These are phyloP conservation scores for Talaromyces thailandensis DNA, from an alignment of 495 filamentous ascomycete species.

Conservation along the genomic window DNA sequence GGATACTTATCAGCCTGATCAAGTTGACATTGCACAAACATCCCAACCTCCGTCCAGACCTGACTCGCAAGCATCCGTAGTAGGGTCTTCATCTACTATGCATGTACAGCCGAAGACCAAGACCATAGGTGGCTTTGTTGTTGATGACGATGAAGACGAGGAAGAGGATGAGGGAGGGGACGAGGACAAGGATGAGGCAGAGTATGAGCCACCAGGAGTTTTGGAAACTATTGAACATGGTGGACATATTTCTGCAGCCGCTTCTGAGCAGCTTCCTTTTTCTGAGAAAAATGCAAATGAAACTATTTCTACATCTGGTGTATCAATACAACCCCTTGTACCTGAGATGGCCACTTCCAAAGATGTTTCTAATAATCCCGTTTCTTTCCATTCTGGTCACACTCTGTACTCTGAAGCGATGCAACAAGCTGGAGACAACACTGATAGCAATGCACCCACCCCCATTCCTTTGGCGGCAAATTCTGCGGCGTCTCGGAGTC, in stretches of 20 bases:
- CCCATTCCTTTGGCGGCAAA: constrained; percentile 29
- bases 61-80: constrained; percentile 31
- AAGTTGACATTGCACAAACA: constrained; percentile 5
- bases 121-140: constrained; percentile 72
- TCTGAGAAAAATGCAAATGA: constrained; percentile 48
- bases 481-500: constrained; percentile 36
- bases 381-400: constrained; percentile 34
- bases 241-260: constrained; percentile 36
- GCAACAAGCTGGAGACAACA: constrained; percentile 20
- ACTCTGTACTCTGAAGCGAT: constrained; percentile 34
- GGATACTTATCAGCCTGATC: constrained; percentile 11
- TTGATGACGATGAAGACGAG: constrained; percentile 51
- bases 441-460: constrained; percentile 32
- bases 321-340: constrained; percentile 46
- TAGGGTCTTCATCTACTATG: constrained; percentile 24
- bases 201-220: constrained; percentile 47
- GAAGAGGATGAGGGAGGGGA: constrained; percentile 28
- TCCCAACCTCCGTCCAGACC: constrained; percentile 27
- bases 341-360: constrained; percentile 44
- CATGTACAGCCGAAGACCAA: constrained; percentile 47
- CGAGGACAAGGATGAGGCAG: constrained; percentile 38
- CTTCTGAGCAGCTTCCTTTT: constrained; percentile 41
- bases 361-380: constrained; percentile 45
- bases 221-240: constrained; percentile 33
- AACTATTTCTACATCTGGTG: constrained; percentile 49